Evolutionary conservation across 106 monocot genomes (phyloP), one percentile per base, ranked within the genome.

Genomic region (Dactylorhiza incarnata): DNA sequence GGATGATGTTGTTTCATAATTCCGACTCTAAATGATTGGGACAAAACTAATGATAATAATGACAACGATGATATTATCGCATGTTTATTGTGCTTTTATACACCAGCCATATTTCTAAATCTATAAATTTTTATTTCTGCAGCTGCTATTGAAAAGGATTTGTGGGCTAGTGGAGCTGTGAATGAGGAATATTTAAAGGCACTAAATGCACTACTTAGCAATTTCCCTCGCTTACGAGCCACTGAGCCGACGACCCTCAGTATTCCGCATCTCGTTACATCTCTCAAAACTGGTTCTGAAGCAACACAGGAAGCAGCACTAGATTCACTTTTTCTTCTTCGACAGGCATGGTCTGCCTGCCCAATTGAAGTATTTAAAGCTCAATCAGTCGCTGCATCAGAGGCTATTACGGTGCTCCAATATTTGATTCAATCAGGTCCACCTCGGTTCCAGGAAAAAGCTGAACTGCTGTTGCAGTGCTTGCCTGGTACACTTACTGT

Each of bases 61-160:
- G 51, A 11, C 12, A 52, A 52, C 0, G 65, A 65, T 65, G 9
- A 37, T 14, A 65, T 24, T 65, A 65, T 65, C 4, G 29, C 29
- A 29, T 26, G 29, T 65, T 62, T 65, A 69, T 69, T n/a, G 11
- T 69, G 69, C n/a, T 46, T 68, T 68, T 68, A 63, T 63, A 44
- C 20, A 9, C 17, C 69, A 16, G 20, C 37, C 9, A 1, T 12
- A 16, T 69, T 46, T 46, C n/a, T 69, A 14, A 19, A 69, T 5
- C 7, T 69, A 44, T 68, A 44, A 71, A 5, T n/a, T 49, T 25
- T 61, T 45, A 25, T 56, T 72, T 75, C 22, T 83, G 83, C 87
- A 99, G 99, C 99, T 88, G 94, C 99, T 11, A 94, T 99, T 67
- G 99, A 99, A 56, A 99, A 92, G 78, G 99, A 99, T 73, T 81